Conservation (phyloP, 768 basidiomycete genomes). For the Suillus subaureus region DNA sequence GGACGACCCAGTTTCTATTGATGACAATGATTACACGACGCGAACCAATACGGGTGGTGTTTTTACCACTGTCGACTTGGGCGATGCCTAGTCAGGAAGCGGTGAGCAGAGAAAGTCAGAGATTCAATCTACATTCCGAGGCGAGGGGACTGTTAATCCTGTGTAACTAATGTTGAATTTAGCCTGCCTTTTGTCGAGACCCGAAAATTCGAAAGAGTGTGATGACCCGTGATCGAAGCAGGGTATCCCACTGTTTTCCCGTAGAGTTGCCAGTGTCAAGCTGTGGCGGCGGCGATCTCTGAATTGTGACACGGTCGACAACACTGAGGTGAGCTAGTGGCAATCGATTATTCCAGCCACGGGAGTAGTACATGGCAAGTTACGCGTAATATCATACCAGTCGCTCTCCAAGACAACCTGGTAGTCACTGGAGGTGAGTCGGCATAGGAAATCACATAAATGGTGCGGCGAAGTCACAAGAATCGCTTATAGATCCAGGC, state of each 20-base stretch:
- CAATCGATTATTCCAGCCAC: background rate
- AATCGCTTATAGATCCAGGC: background rate
- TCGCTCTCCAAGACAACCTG: background rate
- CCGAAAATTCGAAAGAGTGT: background rate
- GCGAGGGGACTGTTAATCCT: background rate
- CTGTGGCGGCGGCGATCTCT: background rate
- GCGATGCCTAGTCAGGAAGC: background rate
- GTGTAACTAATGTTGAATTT: background rate
- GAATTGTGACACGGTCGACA: background rate
- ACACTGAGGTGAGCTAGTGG: background rate
- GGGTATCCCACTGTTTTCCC: background rate
- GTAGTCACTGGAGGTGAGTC: too few species aligned
- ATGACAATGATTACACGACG: slow-evolving; percentile 3
- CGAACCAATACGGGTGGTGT: background rate
- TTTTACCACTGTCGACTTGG: slow-evolving; percentile 1
- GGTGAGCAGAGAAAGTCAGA: background rate
- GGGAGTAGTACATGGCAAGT: background rate
- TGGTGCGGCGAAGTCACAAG: too few species aligned
- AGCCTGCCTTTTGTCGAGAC: background rate
- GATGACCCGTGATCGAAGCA: background rate
- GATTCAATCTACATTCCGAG: background rate
- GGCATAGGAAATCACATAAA: too few species aligned
- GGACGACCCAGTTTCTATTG: background rate
- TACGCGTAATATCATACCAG: background rate
- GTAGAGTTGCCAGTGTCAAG: background rate